These are phyloP conservation scores for Cutaneotrichosporon daszewskae DNA, from an alignment of 1,284 basidiomycete genomes.

Conservation along the genomic window DNA sequence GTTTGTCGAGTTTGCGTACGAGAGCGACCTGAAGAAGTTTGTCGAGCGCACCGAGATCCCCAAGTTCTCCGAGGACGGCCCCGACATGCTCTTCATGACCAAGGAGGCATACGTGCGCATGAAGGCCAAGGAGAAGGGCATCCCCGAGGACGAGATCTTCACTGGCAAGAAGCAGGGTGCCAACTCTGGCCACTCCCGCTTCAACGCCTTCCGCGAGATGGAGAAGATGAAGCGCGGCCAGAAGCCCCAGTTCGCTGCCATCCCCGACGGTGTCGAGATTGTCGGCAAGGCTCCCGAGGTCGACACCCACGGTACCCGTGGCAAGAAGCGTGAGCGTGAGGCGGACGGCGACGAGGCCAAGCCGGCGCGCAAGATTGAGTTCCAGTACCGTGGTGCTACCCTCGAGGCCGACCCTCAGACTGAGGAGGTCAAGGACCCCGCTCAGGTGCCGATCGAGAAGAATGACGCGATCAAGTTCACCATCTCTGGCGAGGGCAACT, in stretches of 20 bases:
- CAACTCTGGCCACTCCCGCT: too few species aligned
- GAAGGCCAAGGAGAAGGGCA: slow-evolving; percentile 95
- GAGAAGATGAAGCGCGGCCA: slow-evolving; percentile 49
- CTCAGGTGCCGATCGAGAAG: slow-evolving; percentile 46
- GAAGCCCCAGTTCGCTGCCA: slow-evolving; percentile 32
- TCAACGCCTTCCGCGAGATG: slow-evolving; percentile 88
- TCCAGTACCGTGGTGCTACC: slow-evolving; percentile 60
- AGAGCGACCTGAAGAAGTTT: slow-evolving; percentile 67
- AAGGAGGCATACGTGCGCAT: slow-evolving; percentile 93
- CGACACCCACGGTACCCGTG: neutral
- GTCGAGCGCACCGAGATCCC: slow-evolving; percentile 73
- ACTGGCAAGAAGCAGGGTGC: slow-evolving; percentile 43
- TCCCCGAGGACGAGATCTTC: slow-evolving; percentile 55
- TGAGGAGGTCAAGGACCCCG: slow-evolving; percentile 46
- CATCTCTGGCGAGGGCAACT: slow-evolving; percentile 46
- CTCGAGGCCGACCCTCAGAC: slow-evolving; percentile 62
- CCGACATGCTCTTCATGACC: slow-evolving; percentile 74
- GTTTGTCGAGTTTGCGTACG: slow-evolving; percentile 82
- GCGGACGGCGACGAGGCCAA: slow-evolving; percentile 44
- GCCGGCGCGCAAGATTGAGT: slow-evolving; percentile 52
- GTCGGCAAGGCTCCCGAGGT: slow-evolving; percentile 25
- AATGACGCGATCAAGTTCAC: slow-evolving; percentile 44
- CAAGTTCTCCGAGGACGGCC: slow-evolving; percentile 59
- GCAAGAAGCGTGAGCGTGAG: slow-evolving; percentile 39
- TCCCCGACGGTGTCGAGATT: slow-evolving; percentile 38